These are phyloP conservation scores for Cordyceps cicadae DNA, from an alignment of 2,329 filamentous ascomycete genomes.

Conservation along the genomic window DNA sequence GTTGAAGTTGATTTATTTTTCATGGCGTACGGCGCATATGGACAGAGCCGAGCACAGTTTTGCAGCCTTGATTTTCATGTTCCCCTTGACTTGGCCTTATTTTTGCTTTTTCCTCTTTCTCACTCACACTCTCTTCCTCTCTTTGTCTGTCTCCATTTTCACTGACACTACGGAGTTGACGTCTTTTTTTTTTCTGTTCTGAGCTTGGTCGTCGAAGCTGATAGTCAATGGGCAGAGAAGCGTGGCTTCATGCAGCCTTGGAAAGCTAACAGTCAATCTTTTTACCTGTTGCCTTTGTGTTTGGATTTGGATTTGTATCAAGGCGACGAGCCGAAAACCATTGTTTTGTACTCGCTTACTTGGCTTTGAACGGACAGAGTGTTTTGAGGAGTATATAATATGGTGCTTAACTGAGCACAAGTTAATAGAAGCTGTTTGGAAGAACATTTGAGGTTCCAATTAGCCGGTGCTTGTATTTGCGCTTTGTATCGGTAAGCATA, in stretches of 20 bases:
- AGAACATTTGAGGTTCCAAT: too few species aligned
- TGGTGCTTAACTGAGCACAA: not conserved
- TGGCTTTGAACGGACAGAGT: not conserved
- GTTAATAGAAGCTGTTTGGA: conserved; percentile 1
- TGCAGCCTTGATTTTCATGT: not conserved
- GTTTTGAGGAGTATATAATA: not conserved
- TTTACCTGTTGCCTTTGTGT: conserved; percentile 12
- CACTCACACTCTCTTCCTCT: too few species aligned
- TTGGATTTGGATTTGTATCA: conserved; percentile 12
- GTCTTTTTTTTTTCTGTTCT: not conserved
- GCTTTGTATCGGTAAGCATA: not conserved
- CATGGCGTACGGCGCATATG: not conserved
- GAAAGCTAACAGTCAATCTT: conserved; percentile 1
- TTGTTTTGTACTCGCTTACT: conserved; percentile 4
- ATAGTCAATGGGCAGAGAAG: conserved; percentile 4
- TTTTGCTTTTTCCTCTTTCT: not conserved
- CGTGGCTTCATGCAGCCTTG: not conserved
- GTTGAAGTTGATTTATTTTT: not conserved
- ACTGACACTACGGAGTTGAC: not conserved
- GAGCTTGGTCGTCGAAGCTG: not conserved
- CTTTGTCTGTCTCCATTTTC: not conserved
- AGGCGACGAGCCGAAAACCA: not conserved
- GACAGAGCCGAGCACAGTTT: not conserved
- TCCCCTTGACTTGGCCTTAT: not conserved
- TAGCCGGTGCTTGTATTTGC: not conserved